Percentiles rank a stretch among this genome's conserved stretches.
These are phyloP conservation scores for Pseudocercospora ulei DNA, from an alignment of 2,329 filamentous ascomycete species.

Conservation along the genomic window DNA sequence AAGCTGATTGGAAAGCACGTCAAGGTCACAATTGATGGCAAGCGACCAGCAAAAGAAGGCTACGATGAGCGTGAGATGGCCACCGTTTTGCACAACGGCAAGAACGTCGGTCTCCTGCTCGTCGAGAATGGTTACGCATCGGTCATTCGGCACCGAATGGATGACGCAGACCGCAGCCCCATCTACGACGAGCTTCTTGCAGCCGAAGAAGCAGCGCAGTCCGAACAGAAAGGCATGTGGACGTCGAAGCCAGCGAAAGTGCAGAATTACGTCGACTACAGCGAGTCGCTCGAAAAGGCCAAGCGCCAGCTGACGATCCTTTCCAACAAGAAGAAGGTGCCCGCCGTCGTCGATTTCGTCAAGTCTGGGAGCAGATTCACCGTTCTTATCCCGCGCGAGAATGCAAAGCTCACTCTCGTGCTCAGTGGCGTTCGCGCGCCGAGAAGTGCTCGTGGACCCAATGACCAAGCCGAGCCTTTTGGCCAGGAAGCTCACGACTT, in stretches of 20 bases:
- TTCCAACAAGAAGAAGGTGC: slow-evolving; percentile 82
- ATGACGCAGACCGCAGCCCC: slow-evolving; percentile 84
- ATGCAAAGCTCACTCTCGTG: slow-evolving; percentile 88
- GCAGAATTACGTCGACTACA: slow-evolving; percentile 79
- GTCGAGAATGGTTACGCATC: slow-evolving; percentile 92
- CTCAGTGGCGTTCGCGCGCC: slow-evolving; percentile 87
- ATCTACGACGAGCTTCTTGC: slow-evolving; percentile 85
- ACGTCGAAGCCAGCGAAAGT: slow-evolving; percentile 74
- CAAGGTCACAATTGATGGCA: slow-evolving; percentile 77
- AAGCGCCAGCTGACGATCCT: slow-evolving; percentile 85
- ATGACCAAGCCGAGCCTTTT: slow-evolving; percentile 80
- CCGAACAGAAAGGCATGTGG: slow-evolving; percentile 90
- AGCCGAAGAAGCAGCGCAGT: slow-evolving; percentile 71
- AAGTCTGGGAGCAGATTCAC: slow-evolving; percentile 95
- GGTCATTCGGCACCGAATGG: slow-evolving; percentile 87
- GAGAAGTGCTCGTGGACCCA: slow-evolving; percentile 68
- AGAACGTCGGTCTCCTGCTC: slow-evolving; percentile 72
- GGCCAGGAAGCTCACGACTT: slow-evolving; percentile 91
- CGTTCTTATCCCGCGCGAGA: slow-evolving; percentile 80
- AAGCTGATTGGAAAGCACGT: slow-evolving; percentile 93
- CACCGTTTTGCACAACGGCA: slow-evolving; percentile 70
- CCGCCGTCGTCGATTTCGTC: slow-evolving; percentile 91
- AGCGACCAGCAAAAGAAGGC: slow-evolving; percentile 76
- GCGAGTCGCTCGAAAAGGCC: slow-evolving; percentile 85
- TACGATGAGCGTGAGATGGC: slow-evolving; percentile 94